These are phyloP conservation scores for Podila epigama DNA, from an alignment of 192 early-diverging fungal species.

Conservation along the genomic window DNA sequence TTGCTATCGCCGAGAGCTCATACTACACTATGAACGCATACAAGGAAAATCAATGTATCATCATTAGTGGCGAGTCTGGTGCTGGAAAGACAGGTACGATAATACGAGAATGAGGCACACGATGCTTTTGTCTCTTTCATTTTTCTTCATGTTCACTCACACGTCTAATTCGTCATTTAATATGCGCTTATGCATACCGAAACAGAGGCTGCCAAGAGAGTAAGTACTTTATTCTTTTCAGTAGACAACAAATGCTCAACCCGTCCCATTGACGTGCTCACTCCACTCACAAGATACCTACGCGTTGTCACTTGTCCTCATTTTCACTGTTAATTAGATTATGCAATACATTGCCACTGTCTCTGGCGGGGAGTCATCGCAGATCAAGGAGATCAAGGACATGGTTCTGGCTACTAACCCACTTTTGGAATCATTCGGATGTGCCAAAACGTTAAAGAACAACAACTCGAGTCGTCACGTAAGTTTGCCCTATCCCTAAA, in stretches of 20 bases:
- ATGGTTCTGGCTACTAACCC: slow-evolving; percentile 99
- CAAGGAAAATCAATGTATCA: slow-evolving; percentile 99
- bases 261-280: neutral
- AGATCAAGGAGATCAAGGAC: slow-evolving; percentile 95
- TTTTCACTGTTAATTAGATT: slow-evolving; percentile 54
- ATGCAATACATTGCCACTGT: slow-evolving; percentile 99
- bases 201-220: slow-evolving; percentile 83
- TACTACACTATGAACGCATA: slow-evolving; percentile 97
- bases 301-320: neutral
- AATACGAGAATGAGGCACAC: neutral
- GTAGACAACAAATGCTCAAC: neutral
- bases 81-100: slow-evolving; percentile 80
- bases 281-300: neutral
- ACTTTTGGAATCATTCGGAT: slow-evolving; percentile 97
- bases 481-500: slow-evolving; percentile 13
- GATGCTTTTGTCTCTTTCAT: neutral
- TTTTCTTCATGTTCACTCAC: neutral
- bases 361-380: slow-evolving; percentile 77
- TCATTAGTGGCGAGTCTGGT: slow-evolving; percentile 96
- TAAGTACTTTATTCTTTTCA: slow-evolving; percentile 18
- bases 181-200: no score
- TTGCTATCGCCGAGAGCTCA: slow-evolving; percentile 91
- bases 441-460: slow-evolving; percentile 98
- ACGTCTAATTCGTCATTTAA: neutral
- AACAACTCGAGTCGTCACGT: slow-evolving; percentile 98